A percentile compares a stretch with the other conserved stretches of the same genome.
phyloP scores from a whole-genome alignment of 2,329 filamentous ascomycete species.

The Zelopaecilomyces penicillatus region DNA sequence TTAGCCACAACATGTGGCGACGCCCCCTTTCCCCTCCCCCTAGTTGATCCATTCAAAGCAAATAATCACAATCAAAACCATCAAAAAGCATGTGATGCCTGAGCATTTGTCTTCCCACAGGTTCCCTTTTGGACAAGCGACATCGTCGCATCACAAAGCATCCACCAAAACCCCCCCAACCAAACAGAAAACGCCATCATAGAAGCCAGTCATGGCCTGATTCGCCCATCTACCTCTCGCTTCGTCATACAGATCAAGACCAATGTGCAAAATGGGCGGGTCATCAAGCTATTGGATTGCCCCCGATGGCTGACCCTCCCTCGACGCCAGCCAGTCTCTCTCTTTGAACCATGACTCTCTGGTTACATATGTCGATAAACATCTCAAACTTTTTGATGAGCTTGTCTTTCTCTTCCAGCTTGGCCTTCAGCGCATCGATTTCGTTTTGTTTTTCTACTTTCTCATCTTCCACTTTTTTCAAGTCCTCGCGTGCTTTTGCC shows the following conservation, averaged over 20 bases:
- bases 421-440: slow-evolving; percentile 48
- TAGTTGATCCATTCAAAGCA: too few relatives aligned
- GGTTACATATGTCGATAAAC: slow-evolving; percentile 63
- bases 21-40: too few relatives aligned
- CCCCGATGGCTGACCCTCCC: slow-evolving; percentile 17
- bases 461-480: slow-evolving; percentile 47
- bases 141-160: too few relatives aligned
- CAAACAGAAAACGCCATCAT: not conserved
- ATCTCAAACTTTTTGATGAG: slow-evolving; percentile 57
- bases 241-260: slow-evolving; percentile 9
- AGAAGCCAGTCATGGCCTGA: too few relatives aligned
- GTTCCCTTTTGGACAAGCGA: too few relatives aligned
- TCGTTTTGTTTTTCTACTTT: slow-evolving; percentile 49
- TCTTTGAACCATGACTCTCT: slow-evolving; percentile 55
- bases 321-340: slow-evolving; percentile 37
- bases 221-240: too few relatives aligned
- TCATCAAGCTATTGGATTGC: slow-evolving; percentile 12
- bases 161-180: too few relatives aligned
- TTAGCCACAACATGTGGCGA: too few relatives aligned
- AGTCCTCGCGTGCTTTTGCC: slow-evolving; percentile 47
- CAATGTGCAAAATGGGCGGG: slow-evolving; percentile 5
- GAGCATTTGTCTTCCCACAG: too few relatives aligned
- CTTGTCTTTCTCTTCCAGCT: slow-evolving; percentile 55
- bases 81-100: too few relatives aligned
- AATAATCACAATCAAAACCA: too few relatives aligned